A percentile compares a stretch with the other conserved stretches of the same genome.
Conservation (phyloP, 495 filamentous ascomycete genomes). For the Trichoderma gamsii region DNA sequence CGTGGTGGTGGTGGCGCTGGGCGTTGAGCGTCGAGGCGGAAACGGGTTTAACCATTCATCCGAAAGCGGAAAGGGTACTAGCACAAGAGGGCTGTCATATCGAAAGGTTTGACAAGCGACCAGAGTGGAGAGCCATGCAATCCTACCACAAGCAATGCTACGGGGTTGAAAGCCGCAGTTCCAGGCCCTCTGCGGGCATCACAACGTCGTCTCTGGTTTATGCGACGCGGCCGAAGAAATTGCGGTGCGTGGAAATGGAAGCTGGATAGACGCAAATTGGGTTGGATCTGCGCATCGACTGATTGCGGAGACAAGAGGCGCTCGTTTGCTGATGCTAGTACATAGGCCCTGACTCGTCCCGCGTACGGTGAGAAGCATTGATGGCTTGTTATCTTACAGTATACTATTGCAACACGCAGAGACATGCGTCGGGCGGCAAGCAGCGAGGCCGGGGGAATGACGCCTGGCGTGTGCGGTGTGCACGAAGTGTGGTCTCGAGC, state of each 20-base stretch:
- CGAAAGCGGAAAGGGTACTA: background rate
- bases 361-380: too few relatives aligned
- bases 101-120: background rate
- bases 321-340: background rate
- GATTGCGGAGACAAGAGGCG: too few relatives aligned
- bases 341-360: background rate
- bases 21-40: background rate
- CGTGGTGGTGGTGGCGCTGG: background rate
- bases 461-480: too few relatives aligned
- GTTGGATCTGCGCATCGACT: conserved; percentile 6
- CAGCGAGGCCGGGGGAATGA: too few relatives aligned
- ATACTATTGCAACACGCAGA: too few relatives aligned
- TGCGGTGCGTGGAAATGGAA: background rate
- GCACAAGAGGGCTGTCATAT: background rate
- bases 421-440: too few relatives aligned
- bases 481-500: too few relatives aligned
- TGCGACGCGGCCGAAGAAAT: background rate
- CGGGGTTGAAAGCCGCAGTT: background rate
- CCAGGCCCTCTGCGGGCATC: background rate
- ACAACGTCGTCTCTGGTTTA: background rate
- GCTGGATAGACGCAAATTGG: background rate
- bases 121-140: background rate
- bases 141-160: background rate
- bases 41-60: background rate
- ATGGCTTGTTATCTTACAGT: too few relatives aligned